Evolutionary conservation across 2,329 filamentous ascomycete genomes (phyloP).

Genomic region (Ophiostoma triangulosporum): DNA sequence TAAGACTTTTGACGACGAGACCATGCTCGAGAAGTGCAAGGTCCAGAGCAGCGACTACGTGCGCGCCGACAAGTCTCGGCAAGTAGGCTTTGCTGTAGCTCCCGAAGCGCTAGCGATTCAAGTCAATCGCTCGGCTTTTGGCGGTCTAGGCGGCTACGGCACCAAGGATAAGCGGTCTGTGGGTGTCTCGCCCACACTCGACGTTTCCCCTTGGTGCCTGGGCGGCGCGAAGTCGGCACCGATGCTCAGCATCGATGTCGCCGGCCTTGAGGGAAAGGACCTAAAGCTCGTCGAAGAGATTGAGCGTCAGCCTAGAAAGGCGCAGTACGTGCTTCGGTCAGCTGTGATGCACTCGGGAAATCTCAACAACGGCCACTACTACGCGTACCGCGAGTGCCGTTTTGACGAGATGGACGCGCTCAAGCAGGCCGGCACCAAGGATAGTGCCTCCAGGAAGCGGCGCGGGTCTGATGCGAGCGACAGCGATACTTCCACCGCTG

Average conservation of each 20-base stretch:
- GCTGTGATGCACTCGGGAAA: background rate
- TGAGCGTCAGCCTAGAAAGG: background rate
- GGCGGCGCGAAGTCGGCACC: constrained; percentile 23
- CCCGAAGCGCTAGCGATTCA: constrained; percentile 75
- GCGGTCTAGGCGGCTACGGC: constrained; percentile 37
- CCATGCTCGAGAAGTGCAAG: constrained; percentile 33
- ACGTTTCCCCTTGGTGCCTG: constrained; percentile 77
- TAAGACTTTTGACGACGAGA: background rate
- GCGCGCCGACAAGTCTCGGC: constrained; percentile 73
- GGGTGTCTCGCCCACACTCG: constrained; percentile 52
- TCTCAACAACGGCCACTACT: background rate
- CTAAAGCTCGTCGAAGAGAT: background rate
- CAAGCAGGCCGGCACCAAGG: background rate
- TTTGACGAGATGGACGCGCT: background rate
- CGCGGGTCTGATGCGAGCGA: no score
- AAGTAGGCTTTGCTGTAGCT: constrained; percentile 70
- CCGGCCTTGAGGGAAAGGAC: background rate
- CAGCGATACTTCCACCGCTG: background rate
- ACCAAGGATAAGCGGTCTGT: constrained; percentile 12
- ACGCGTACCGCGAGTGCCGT: background rate
- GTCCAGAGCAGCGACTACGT: constrained; percentile 50
- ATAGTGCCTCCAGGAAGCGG: background rate
- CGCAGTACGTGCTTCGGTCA: background rate
- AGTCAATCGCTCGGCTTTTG: constrained; percentile 83
- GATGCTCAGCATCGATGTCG: background rate